Conservation (phyloP, 768 basidiomycete species). For the Termitomyces sp. region DNA sequence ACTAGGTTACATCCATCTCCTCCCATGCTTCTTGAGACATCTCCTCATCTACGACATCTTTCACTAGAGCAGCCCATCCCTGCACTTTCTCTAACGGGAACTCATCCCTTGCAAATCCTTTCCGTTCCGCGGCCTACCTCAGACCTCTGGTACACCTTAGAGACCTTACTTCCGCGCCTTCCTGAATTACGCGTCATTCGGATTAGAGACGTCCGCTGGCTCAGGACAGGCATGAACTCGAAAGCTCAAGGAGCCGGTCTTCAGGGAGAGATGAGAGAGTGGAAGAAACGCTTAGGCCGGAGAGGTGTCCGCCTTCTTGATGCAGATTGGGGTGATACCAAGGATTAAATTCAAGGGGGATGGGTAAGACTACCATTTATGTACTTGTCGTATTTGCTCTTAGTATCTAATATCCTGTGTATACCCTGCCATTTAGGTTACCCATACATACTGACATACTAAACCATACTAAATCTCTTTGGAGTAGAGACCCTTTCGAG, state of each 20-base stretch:
- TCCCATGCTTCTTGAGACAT: slow-evolving; percentile 38
- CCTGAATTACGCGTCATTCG: slow-evolving; percentile 57
- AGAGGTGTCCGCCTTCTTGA: slow-evolving; percentile 65
- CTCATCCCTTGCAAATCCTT: slow-evolving; percentile 54
- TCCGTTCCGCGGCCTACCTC: slow-evolving; percentile 72
- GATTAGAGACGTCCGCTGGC: slow-evolving; percentile 68
- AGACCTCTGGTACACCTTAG: slow-evolving; percentile 55
- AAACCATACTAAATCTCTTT: too few relatives aligned
- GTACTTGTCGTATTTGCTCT: not conserved
- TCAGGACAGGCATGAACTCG: slow-evolving; percentile 60
- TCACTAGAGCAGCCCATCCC: slow-evolving; percentile 73
- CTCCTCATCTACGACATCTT: slow-evolving; percentile 61
- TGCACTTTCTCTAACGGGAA: slow-evolving; percentile 29
- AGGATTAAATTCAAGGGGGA: slow-evolving; percentile 10
- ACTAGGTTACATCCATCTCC: slow-evolving; percentile 56
- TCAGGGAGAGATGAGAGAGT: slow-evolving; percentile 77
- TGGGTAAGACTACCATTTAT: not conserved
- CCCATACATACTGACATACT: too few relatives aligned
- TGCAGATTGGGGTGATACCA: slow-evolving; percentile 61
- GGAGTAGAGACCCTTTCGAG: too few relatives aligned
- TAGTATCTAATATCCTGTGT: not conserved
- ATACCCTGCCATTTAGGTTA: not conserved
- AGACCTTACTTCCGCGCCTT: slow-evolving; percentile 50
- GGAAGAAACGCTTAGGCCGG: slow-evolving; percentile 59
- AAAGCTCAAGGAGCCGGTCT: slow-evolving; percentile 71